Percentiles rank a stretch among this genome's conserved stretches.
Conservation (phyloP, 768 basidiomycete genomes). For the Termitomyces sp. region DNA sequence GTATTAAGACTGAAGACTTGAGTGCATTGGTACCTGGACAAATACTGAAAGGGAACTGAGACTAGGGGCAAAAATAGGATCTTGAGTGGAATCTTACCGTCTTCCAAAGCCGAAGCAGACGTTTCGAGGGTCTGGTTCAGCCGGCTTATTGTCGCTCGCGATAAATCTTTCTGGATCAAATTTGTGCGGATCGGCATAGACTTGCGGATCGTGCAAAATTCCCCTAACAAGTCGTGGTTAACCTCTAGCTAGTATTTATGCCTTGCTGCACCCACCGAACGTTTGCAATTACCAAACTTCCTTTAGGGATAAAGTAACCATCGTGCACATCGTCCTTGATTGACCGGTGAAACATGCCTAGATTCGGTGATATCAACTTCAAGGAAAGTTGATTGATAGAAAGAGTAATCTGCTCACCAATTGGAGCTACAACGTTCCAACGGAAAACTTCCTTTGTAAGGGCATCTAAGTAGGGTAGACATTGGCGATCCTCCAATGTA, state of each 20-base stretch:
- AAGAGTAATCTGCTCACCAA: conserved; percentile 25
- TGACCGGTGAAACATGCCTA: conserved; percentile 51
- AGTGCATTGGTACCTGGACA: conserved; percentile 38
- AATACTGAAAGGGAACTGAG: conserved; percentile 26
- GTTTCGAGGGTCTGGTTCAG: conserved; percentile 53
- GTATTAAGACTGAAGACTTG: not conserved
- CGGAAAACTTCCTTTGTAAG: conserved; percentile 54
- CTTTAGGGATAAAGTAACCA: conserved; percentile 13
- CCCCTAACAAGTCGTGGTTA: conserved; percentile 26
- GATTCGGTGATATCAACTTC: too few species aligned
- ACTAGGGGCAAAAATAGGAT: not conserved
- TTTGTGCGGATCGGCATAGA: conserved; percentile 47
- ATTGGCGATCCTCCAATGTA: conserved; percentile 50
- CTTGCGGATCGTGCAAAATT: conserved; percentile 50
- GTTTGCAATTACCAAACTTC: too few species aligned
- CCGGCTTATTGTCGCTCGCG: conserved; percentile 32
- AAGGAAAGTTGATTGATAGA: too few species aligned
- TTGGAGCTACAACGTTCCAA: conserved; percentile 43
- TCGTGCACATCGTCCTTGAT: conserved; percentile 57
- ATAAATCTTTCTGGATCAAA: conserved; percentile 65
- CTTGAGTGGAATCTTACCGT: conserved; percentile 33
- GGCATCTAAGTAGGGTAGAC: conserved; percentile 58
- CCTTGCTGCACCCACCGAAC: not conserved
- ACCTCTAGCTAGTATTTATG: not conserved
- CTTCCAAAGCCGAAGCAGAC: conserved; percentile 71